Percentiles rank a stretch among this genome's conserved stretches.
Conservation (phyloP, 345 rosid species). For the Brassica carinata region DNA sequence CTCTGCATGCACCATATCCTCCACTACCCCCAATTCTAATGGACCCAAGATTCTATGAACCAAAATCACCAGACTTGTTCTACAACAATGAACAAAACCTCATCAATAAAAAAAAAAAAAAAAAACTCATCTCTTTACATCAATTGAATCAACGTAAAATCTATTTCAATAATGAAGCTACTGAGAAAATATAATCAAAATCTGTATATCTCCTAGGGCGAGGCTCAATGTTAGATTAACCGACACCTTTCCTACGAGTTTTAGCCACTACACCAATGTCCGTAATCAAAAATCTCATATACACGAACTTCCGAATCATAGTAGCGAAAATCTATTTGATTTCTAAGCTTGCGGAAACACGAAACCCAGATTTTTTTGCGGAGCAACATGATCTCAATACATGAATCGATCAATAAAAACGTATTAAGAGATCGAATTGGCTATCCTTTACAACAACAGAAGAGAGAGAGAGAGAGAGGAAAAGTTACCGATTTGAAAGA, state of each 20-base stretch:
- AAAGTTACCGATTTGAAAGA: neutral
- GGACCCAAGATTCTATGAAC: neutral
- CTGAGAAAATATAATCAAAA: too few relatives aligned
- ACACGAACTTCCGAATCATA: neutral
- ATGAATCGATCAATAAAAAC: neutral
- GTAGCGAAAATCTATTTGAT: neutral
- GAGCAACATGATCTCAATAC: neutral
- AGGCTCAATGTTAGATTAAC: too few relatives aligned
- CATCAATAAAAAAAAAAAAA: neutral
- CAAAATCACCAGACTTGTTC: neutral
- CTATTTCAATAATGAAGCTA: neutral
- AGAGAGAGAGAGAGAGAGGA: neutral
- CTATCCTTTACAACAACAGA: neutral
- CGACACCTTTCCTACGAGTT: too few relatives aligned
- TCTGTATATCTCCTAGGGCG: too few relatives aligned
- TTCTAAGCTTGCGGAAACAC: neutral
- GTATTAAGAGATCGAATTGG: neutral
- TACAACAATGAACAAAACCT: constrained; percentile 8
- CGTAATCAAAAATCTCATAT: neutral
- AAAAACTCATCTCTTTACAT: neutral
- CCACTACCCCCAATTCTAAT: constrained; percentile 26
- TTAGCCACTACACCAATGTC: too few relatives aligned
- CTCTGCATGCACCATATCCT: constrained; percentile 13
- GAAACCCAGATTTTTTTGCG: neutral
- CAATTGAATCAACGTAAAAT: neutral